These are phyloP conservation scores for Penicillium sp. DNA, from an alignment of 2,329 filamentous ascomycete genomes.

Conservation along the genomic window DNA sequence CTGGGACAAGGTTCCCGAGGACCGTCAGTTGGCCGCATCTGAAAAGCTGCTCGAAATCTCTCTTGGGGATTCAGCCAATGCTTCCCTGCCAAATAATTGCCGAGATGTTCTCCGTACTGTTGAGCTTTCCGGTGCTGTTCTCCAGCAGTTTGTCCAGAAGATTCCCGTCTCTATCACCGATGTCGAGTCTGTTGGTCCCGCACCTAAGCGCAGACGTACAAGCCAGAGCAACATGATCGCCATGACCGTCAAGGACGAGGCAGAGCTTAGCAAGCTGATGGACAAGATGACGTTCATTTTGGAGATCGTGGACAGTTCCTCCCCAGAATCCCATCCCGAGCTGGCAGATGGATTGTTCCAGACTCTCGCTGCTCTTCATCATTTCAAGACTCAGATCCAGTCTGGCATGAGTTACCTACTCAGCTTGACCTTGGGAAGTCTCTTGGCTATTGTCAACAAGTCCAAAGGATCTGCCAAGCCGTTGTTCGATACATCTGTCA, in stretches of 20 bases:
- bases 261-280: constrained; percentile 66
- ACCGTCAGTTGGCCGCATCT: constrained; percentile 38
- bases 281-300: constrained; percentile 81
- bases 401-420: constrained; percentile 90
- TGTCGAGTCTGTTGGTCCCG: constrained; percentile 68
- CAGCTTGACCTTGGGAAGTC: constrained; percentile 75
- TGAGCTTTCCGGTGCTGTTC: constrained; percentile 68
- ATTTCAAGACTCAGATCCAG: constrained; percentile 74
- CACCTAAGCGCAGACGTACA: constrained; percentile 75
- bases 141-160: constrained; percentile 70
- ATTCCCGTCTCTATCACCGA: constrained; percentile 69
- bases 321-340: constrained; percentile 69
- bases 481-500: constrained; percentile 72
- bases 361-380: constrained; percentile 80
- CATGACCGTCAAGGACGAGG: constrained; percentile 60
- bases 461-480: constrained; percentile 53
- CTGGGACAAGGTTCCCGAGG: constrained; percentile 57
- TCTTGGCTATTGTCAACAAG: constrained; percentile 79
- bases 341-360: constrained; percentile 79
- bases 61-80: constrained; percentile 29
- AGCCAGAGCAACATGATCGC: constrained; percentile 69
- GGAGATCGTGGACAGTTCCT: constrained; percentile 80
- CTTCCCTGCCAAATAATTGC: constrained; percentile 33
- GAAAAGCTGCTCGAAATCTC: constrained; percentile 45
- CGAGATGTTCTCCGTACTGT: constrained; percentile 71